phyloP scores from a whole-genome alignment of 768 basidiomycete genomes.

The Lactifluus pinguis region DNA sequence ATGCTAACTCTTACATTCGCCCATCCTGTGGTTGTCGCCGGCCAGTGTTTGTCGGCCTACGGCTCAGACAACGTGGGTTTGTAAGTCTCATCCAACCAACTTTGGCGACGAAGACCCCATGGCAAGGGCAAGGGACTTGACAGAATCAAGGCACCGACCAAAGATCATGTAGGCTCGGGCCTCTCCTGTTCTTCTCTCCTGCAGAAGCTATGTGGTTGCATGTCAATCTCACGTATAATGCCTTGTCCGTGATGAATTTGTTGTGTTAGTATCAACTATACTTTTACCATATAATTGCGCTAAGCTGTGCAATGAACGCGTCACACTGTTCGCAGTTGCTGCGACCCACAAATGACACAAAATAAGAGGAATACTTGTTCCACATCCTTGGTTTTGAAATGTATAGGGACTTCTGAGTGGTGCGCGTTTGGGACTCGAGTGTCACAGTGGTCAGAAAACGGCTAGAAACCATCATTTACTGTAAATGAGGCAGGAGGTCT shows the following conservation, averaged over 20 bases:
- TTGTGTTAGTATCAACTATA: not conserved
- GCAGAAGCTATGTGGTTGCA: too few species aligned
- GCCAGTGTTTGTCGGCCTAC: constrained; percentile 41
- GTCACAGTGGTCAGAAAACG: not conserved
- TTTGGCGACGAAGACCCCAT: not conserved
- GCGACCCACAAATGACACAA: too few species aligned
- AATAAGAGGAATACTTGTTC: not conserved
- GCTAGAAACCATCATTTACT: not conserved
- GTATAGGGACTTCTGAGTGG: not conserved
- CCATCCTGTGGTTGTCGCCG: not conserved
- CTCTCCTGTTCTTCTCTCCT: not conserved
- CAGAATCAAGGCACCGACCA: too few species aligned
- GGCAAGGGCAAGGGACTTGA: too few species aligned
- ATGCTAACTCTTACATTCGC: constrained; percentile 22
- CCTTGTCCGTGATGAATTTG: too few species aligned
- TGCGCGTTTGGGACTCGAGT: not conserved
- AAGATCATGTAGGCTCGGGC: too few species aligned
- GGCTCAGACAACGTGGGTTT: constrained; percentile 45
- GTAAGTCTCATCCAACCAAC: constrained; percentile 23
- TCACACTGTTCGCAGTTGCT: too few species aligned
- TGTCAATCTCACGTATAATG: too few species aligned
- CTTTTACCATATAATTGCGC: not conserved
- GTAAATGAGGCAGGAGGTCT: not conserved
- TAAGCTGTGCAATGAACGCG: not conserved
- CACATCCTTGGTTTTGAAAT: not conserved